Conservation (phyloP, 352 stramenopile species). For the Achlya hypogyna region DNA sequence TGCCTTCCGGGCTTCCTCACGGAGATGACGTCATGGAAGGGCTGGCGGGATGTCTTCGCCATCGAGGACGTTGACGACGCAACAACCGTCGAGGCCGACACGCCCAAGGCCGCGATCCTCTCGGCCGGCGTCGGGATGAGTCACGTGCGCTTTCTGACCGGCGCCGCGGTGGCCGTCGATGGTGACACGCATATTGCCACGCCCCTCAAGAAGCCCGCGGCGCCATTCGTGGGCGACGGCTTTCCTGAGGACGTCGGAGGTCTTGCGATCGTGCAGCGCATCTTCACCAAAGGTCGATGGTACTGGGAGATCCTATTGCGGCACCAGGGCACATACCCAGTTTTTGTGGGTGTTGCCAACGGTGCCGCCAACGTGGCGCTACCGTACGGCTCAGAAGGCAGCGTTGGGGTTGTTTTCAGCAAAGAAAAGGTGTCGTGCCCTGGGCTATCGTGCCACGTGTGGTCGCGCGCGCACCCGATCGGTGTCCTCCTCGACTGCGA, state of each 20-base stretch:
- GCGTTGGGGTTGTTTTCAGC: slow-evolving; percentile 31
- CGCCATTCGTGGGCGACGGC: neutral
- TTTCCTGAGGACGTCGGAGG: slow-evolving; percentile 24
- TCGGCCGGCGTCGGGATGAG: slow-evolving; percentile 28
- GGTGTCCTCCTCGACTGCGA: slow-evolving; percentile 27
- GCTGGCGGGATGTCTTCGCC: slow-evolving; percentile 58
- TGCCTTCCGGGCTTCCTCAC: slow-evolving; percentile 54
- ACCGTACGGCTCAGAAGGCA: slow-evolving; percentile 10
- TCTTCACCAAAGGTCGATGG: slow-evolving; percentile 52
- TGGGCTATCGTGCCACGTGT: neutral
- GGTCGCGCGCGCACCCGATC: slow-evolving; percentile 6
- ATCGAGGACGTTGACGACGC: slow-evolving; percentile 39
- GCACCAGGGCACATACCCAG: slow-evolving; percentile 35
- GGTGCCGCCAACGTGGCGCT: slow-evolving; percentile 53
- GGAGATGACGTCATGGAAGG: slow-evolving; percentile 61
- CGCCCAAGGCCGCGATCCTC: slow-evolving; percentile 45
- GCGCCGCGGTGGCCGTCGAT: neutral
- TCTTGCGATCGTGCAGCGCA: slow-evolving; percentile 58
- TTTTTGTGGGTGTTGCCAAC: slow-evolving; percentile 62
- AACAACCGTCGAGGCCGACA: slow-evolving; percentile 24
- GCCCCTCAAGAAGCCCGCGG: neutral
- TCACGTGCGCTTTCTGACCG: neutral
- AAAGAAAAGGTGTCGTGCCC: slow-evolving; percentile 25
- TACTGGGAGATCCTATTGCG: slow-evolving; percentile 72
- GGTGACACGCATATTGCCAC: slow-evolving; percentile 15